These are phyloP conservation scores for Phragmites australis DNA, from an alignment of 176 grass and related monocot species.

Conservation along the genomic window DNA sequence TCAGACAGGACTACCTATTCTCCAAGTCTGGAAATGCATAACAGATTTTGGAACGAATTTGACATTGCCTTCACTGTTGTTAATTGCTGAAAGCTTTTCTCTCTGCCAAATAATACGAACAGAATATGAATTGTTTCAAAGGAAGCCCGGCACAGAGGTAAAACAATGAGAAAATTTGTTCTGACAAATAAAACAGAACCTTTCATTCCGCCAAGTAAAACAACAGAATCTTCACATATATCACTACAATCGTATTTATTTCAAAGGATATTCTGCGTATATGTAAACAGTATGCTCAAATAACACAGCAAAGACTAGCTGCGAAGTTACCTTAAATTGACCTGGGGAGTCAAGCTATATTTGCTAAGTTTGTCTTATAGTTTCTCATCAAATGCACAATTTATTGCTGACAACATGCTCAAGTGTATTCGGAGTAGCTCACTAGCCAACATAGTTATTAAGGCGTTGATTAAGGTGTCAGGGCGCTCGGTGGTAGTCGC, in stretches of 20 bases:
- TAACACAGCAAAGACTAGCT: conserved; percentile 17
- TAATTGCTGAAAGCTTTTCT: conserved; percentile 69
- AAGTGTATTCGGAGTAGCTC: neutral
- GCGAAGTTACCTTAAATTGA: neutral
- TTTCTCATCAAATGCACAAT: conserved; percentile 25
- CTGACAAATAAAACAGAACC: neutral
- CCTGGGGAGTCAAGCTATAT: neutral
- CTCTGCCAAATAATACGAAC: conserved; percentile 59
- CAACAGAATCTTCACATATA: neutral
- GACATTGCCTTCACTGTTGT: conserved; percentile 62
- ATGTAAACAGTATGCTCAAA: conserved; percentile 16
- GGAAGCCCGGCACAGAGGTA: neutral
- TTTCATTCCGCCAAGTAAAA: conserved; percentile 44
- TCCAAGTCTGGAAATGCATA: conserved; percentile 96
- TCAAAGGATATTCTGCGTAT: neutral
- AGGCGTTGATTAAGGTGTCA: no score
- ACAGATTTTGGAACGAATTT: conserved; percentile 77
- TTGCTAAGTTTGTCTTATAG: neutral
- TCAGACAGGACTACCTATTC: conserved; percentile 63
- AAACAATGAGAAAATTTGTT: neutral
- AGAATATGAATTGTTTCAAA: neutral
- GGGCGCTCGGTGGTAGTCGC: no score
- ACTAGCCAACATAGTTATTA: neutral
- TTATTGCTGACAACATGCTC: conserved; percentile 19
- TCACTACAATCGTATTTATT: neutral